Percentiles rank a stretch among this genome's conserved stretches.
Conservation (phyloP, 176 grass and related monocot genomes). For the Rhipidocladum racemiflorum region DNA sequence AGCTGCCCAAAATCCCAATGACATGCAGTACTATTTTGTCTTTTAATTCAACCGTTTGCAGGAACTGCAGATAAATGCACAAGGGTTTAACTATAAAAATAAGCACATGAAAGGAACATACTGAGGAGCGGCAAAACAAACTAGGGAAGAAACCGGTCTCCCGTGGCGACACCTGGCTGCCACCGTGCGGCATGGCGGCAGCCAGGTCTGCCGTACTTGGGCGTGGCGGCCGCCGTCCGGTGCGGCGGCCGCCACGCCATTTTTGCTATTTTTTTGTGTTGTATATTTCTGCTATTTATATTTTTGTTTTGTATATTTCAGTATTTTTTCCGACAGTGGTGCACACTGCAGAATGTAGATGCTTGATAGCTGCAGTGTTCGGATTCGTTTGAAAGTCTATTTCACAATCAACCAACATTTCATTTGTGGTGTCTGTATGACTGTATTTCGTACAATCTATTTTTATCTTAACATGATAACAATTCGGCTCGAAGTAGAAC, state of each 20-base stretch:
- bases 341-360: no score
- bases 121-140: not conserved
- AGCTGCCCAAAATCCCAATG: constrained; percentile 71
- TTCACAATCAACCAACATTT: not conserved
- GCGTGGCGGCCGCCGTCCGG: no score
- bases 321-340: no score
- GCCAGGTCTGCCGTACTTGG: no score
- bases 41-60: constrained; percentile 46
- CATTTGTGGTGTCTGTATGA: not conserved
- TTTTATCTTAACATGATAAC: not conserved
- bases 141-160: no score
- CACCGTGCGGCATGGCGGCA: no score
- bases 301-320: no score
- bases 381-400: not conserved
- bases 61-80: constrained; percentile 44
- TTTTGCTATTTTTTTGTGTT: no score
- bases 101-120: not conserved
- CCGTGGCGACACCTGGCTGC: no score
- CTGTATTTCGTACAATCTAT: not conserved
- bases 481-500: not conserved
- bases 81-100: not conserved
- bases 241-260: no score
- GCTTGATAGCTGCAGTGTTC: no score
- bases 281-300: no score
- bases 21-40: constrained; percentile 56